phyloP scores from a whole-genome alignment of 129 eudicot genomes.

The Sambucus nigra region DNA sequence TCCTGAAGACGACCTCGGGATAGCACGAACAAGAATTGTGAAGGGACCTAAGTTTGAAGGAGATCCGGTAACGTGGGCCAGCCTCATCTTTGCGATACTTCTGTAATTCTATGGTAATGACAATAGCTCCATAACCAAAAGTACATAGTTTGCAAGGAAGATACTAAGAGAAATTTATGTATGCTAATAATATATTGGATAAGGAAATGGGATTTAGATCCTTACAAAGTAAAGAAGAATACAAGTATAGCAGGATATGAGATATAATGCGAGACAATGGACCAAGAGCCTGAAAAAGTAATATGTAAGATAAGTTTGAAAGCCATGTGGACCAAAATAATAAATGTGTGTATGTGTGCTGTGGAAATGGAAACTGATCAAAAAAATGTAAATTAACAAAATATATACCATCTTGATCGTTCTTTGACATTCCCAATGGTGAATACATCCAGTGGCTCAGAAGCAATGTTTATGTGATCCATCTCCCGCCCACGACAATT shows the following conservation, averaged over 20 bases:
- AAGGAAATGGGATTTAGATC: conserved; percentile 2
- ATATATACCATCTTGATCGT: conserved; percentile 70
- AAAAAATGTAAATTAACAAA: too few species aligned
- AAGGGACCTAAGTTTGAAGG: conserved; percentile 60
- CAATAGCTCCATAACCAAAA: conserved; percentile 3
- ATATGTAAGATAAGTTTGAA: neutral
- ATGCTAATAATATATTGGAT: conserved; percentile 2
- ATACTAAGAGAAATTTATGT: neutral
- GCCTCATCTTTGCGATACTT: conserved; percentile 55
- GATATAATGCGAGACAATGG: conserved; percentile 70
- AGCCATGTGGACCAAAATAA: neutral
- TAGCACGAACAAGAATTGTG: conserved; percentile 89
- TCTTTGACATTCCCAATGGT: conserved; percentile 61
- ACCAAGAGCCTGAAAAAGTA: conserved; percentile 70
- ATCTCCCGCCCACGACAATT: conserved; percentile 70
- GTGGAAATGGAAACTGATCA: neutral
- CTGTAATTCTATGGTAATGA: conserved; percentile 52
- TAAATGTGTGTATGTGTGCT: too few species aligned
- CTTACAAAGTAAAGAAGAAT: conserved; percentile 86
- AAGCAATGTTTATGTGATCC: conserved; percentile 30
- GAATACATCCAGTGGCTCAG: conserved; percentile 59
- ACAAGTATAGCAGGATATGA: conserved; percentile 58
- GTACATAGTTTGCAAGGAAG: neutral
- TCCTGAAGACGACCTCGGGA: conserved; percentile 67
- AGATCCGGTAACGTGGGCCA: conserved; percentile 45